These are phyloP conservation scores for Aaosphaeria pasadenensis DNA, from an alignment of 2,329 filamentous ascomycete genomes.

Conservation along the genomic window DNA sequence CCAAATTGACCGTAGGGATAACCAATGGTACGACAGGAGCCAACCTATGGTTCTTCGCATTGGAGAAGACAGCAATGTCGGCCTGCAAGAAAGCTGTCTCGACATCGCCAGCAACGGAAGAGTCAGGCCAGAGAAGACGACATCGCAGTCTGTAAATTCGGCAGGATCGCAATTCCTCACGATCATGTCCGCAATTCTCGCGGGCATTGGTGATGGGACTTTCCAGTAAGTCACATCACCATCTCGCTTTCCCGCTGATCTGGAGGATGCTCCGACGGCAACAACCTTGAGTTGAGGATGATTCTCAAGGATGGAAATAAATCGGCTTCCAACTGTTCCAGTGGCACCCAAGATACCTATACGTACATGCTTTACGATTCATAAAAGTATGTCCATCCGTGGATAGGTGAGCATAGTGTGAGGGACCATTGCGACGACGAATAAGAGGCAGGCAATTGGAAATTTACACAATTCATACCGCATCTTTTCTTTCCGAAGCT, in stretches of 20 bases:
- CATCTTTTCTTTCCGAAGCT: conserved; percentile 53
- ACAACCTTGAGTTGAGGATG: conserved; percentile 86
- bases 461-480: conserved; percentile 45
- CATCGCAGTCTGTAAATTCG: conserved; percentile 84
- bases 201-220: not conserved
- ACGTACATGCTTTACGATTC: not conserved
- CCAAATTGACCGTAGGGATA: conserved; percentile 90
- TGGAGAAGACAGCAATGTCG: conserved; percentile 90
- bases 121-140: conserved; percentile 89
- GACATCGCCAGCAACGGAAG: conserved; percentile 87
- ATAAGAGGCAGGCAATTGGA: not conserved
- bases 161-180: conserved; percentile 81
- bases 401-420: no score
- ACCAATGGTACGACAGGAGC: conserved; percentile 89
- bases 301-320: conserved; percentile 84
- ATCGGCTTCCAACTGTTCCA: conserved; percentile 91
- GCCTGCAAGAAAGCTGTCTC: conserved; percentile 89
- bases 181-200: conserved; percentile 67
- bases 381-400: no score
- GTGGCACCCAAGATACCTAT: conserved; percentile 78
- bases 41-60: conserved; percentile 94
- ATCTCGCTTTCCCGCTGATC: conserved; percentile 90
- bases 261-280: conserved; percentile 86
- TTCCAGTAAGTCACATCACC: not conserved
- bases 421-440: not conserved